These are phyloP conservation scores for Aspergillus quadrilineatus DNA, from an alignment of 2,329 filamentous ascomycete genomes.

Conservation along the genomic window DNA sequence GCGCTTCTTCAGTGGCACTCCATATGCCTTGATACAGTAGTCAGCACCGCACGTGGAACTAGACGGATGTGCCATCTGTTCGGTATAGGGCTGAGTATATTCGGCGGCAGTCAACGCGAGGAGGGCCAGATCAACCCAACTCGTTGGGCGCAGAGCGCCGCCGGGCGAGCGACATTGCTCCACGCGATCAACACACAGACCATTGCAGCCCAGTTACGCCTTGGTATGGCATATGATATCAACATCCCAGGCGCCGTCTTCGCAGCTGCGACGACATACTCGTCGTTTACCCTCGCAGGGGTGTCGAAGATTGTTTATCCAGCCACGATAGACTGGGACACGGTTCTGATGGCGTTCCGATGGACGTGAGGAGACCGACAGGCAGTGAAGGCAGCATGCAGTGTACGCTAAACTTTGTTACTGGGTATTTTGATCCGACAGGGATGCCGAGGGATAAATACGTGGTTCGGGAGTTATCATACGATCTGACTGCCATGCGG, in stretches of 20 bases:
- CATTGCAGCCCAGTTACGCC: slow-evolving; percentile 10
- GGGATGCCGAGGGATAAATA: background rate
- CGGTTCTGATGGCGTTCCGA: background rate
- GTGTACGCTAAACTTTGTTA: background rate
- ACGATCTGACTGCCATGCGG: slow-evolving; percentile 9
- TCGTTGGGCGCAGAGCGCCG: slow-evolving; percentile 12
- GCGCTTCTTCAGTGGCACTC: slow-evolving; percentile 16
- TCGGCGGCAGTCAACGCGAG: slow-evolving; percentile 12
- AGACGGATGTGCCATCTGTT: slow-evolving; percentile 13
- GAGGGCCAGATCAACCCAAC: slow-evolving; percentile 10
- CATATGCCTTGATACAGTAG: slow-evolving; percentile 12
- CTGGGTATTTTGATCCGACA: background rate
- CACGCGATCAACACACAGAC: slow-evolving; percentile 13
- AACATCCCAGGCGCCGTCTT: slow-evolving; percentile 16
- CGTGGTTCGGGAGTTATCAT: slow-evolving; percentile 7
- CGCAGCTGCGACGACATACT: slow-evolving; percentile 13
- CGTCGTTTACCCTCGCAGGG: slow-evolving; percentile 4
- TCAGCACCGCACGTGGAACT: slow-evolving; percentile 11
- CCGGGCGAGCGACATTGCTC: slow-evolving; percentile 6
- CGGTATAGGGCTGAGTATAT: slow-evolving; percentile 12
- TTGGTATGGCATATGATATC: slow-evolving; percentile 12
- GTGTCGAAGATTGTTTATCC: background rate
- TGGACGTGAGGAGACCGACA: background rate
- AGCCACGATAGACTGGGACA: background rate
- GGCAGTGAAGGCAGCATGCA: background rate